A percentile compares a stretch with the other conserved stretches of the same genome.
phyloP scores from a whole-genome alignment of 805 yeast genomes.

The Hanseniaspora hatyaiensis region DNA sequence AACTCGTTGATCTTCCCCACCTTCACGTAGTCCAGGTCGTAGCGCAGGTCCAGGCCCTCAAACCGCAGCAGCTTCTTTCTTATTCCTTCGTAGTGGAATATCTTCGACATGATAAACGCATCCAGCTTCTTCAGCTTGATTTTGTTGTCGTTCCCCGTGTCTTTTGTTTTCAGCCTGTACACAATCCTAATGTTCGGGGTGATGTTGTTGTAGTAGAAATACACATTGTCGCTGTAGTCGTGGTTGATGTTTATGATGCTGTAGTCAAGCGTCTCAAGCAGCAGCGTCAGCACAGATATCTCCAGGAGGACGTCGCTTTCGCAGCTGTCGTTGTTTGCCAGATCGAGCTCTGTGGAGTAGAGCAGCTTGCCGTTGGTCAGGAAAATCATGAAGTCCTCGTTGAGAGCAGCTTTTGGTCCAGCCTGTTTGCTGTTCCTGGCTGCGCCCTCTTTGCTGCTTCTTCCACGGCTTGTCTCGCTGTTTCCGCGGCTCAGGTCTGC shows the following conservation, averaged over 20 bases:
- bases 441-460: too few species aligned
- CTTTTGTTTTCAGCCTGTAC: not conserved
- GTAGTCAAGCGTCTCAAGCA: slow-evolving; percentile 7
- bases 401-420: too few species aligned
- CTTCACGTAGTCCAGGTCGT: slow-evolving; percentile 1
- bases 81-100: not conserved
- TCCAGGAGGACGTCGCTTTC: slow-evolving; percentile 4
- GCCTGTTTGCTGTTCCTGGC: too few species aligned
- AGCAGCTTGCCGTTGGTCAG: slow-evolving; percentile 11
- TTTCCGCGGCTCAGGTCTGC: too few species aligned
- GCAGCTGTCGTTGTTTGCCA: not conserved
- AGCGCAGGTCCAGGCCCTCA: slow-evolving; percentile 10
- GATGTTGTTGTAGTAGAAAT: slow-evolving; percentile 6
- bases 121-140: slow-evolving; percentile 1
- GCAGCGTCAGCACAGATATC: slow-evolving; percentile 3
- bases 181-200: slow-evolving; percentile 7
- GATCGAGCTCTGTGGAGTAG: slow-evolving; percentile 1
- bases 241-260: not conserved
- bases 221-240: not conserved
- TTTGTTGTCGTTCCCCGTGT: not conserved
- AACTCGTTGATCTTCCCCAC: not conserved
- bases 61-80: not conserved
- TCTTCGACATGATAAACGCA: not conserved
- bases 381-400: not conserved
- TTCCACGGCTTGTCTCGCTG: too few species aligned